phyloP scores from a whole-genome alignment of 345 rosid species.

The Boechera retrofracta region DNA sequence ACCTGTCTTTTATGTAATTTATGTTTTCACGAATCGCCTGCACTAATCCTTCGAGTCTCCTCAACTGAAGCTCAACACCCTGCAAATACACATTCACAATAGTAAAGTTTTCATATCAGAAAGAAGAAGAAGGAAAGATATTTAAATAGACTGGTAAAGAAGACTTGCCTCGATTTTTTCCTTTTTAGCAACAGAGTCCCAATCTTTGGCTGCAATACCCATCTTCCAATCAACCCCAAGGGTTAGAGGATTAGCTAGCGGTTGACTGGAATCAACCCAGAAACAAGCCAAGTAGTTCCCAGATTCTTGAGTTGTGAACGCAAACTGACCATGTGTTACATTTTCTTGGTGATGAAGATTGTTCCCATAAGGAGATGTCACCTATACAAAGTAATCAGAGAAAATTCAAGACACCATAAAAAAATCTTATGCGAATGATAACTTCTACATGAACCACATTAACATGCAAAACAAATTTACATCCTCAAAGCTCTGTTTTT shows the following conservation, averaged over 20 bases:
- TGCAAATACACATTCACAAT: slow-evolving; percentile 36
- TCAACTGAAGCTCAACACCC: slow-evolving; percentile 92
- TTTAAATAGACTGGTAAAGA: neutral
- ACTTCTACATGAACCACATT: neutral
- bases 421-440: neutral
- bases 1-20: slow-evolving; percentile 69
- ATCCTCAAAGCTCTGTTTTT: neutral
- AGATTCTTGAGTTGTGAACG: slow-evolving; percentile 82
- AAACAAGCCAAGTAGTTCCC: slow-evolving; percentile 90
- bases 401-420: neutral
- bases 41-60: slow-evolving; percentile 72
- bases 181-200: slow-evolving; percentile 93
- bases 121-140: slow-evolving; percentile 1
- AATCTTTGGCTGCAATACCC: slow-evolving; percentile 92
- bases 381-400: slow-evolving; percentile 48
- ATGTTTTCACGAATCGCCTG: slow-evolving; percentile 67
- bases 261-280: slow-evolving; percentile 55
- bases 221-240: slow-evolving; percentile 86
- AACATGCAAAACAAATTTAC: slow-evolving; percentile 17
- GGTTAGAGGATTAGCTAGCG: slow-evolving; percentile 48
- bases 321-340: slow-evolving; percentile 87
- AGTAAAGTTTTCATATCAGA: neutral
- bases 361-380: slow-evolving; percentile 86
- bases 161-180: slow-evolving; percentile 85
- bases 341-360: slow-evolving; percentile 70